Evolutionary conservation across 2,329 filamentous ascomycete species (phyloP), one percentile per base, ranked within the genome.

Genomic region (Aspergillus melleus): DNA sequence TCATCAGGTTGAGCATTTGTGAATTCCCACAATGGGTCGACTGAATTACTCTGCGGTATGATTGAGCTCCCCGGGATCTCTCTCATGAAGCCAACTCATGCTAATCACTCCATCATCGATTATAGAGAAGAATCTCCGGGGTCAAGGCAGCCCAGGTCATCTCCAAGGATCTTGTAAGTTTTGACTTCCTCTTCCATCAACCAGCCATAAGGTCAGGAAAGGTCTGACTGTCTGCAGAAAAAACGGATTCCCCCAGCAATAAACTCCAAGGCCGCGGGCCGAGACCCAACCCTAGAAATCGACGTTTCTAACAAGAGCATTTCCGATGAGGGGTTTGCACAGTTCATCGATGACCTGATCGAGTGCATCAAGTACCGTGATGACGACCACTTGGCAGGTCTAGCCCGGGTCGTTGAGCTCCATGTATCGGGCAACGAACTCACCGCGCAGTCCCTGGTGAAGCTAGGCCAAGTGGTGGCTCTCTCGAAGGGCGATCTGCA

Each of bases 401-500:
- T 68, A 19, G 66, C 78, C n/a, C 73, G 67, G 29, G 69, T 84
- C 11, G 77, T 80, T 39, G 80, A 81, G 59, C 67, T 84, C 22
- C 77, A 79, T 60, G 67, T 84, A 4, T 73, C 73, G 44, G 73
- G 73, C 29, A 84, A 83, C 63, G 60, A 64, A 10, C 72, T 84
- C 30, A 82, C 79, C 0, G 71, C 75, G 5, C 59, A 63, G 8
- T 75, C 78, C 4, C 72, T 84, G 19, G 68, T 66, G 9, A 72
- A 72, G 49, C 72, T 84, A 3, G 76, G 76, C 2, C 67, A 71
- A 20, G 70, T 81, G 36, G 73, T 84, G 51, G 63, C 68, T 12
- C 67, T 78, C n/a, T 76, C 77, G 8, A 60, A 66, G n/a, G 72
- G 72, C n/a, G 78, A 81, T 44, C 66, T 84, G 16, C 75, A 76